Evolutionary conservation across 352 stramenopile genomes (phyloP), one percentile per base, ranked within the genome.

Genomic region (Stramenopiles sp.): DNA sequence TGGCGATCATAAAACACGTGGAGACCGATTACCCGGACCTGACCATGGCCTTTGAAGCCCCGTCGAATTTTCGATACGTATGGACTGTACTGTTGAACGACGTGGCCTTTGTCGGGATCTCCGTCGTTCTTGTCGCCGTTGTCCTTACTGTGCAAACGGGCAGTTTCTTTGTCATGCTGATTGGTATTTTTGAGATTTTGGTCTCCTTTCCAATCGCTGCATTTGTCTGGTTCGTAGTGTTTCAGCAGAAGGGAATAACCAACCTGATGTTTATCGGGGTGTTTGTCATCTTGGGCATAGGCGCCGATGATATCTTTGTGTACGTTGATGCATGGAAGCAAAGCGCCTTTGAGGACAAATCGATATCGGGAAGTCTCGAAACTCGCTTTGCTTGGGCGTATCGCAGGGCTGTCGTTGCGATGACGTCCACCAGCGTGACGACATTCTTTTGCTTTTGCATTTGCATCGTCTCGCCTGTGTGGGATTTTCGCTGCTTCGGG

Each of bases 291-390:
- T 43, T 82, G 34, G 79, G 79, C 53, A 79, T 82, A 18, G 79
- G 79, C 37, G 77, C 79, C 6, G 79, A 82, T 73, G 79, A 82
- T 68, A 37, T 77, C 32, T 83, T 82, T 74, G 78, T 82, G 4
- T 80, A 78, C 49, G 49, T 33, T 4, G 79, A 83, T 68, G 79
- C 77, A 34, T 82, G 78, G 74, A 76, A 77, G 30, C 78, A 83
- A 37, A 73, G 37, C 32, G 79, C 32, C 12, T 53, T 53, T 12
- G 43, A 53, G 25, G 43, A 53, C 25, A 12, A 12, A 53, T 53
- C 43, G 25, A 53, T 53, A 18, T 53, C 43, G 12, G 43, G 43
- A 25, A 53, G 43, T 53, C 25, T 18, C 25, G 43, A 53, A 53
- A 53, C 43, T 53, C 69, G 79, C 31, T 34, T 83, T 0, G 36